Evolutionary conservation across 352 stramenopile genomes (phyloP).

Genomic region (Pythium aristosporum): DNA sequence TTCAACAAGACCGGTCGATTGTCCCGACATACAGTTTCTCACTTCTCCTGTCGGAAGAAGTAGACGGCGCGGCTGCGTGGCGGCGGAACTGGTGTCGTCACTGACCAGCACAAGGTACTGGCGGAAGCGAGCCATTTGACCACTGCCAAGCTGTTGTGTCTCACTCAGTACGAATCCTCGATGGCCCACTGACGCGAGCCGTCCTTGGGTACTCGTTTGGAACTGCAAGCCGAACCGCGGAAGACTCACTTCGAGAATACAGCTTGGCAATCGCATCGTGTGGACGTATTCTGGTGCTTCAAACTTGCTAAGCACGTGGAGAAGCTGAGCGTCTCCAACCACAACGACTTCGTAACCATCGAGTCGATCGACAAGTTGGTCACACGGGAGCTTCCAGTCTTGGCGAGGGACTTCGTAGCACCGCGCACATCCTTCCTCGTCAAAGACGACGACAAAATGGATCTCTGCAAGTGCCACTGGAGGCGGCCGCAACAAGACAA

Average conservation of each 20-base stretch:
- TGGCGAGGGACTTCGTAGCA: slow-evolving; percentile 39
- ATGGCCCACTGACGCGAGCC: slow-evolving; percentile 36
- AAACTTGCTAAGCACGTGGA: slow-evolving; percentile 41
- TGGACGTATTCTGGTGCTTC: slow-evolving; percentile 40
- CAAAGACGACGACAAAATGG: slow-evolving; percentile 27
- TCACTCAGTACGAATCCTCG: slow-evolving; percentile 9
- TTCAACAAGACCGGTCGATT: slow-evolving; percentile 16
- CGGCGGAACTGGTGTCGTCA: not conserved
- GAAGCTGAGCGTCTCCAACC: slow-evolving; percentile 10
- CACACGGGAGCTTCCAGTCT: slow-evolving; percentile 22
- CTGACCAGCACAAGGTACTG: slow-evolving; percentile 17
- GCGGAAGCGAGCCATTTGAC: slow-evolving; percentile 9
- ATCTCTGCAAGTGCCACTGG: slow-evolving; percentile 5
- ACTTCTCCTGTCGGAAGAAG: not conserved
- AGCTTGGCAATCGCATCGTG: slow-evolving; percentile 13
- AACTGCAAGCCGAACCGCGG: slow-evolving; percentile 47
- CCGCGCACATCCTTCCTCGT: slow-evolving; percentile 1
- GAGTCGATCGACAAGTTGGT: slow-evolving; percentile 20
- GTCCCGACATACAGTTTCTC: not conserved
- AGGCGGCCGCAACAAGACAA: slow-evolving; percentile 35
- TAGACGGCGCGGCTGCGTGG: not conserved
- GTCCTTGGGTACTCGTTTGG: slow-evolving; percentile 12
- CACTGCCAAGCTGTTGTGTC: not conserved
- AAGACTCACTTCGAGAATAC: slow-evolving; percentile 36
- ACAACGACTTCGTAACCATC: slow-evolving; percentile 32